Percentiles rank a stretch among this genome's conserved stretches.
Conservation (phyloP, 768 basidiomycete species). For the Trametes sanguinea region DNA sequence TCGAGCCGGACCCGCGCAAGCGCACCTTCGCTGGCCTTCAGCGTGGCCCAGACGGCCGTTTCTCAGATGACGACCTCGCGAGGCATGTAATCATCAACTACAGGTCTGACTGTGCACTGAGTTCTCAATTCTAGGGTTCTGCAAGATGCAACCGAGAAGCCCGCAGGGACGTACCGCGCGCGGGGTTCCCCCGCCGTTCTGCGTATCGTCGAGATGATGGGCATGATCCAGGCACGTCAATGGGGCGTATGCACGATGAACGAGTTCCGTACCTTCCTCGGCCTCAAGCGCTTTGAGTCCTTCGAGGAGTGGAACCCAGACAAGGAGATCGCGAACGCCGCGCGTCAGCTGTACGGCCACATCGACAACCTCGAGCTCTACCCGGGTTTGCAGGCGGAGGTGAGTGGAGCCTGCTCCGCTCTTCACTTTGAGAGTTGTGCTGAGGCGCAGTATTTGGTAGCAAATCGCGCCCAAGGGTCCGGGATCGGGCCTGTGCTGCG, state of each 20-base stretch:
- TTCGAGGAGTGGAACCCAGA: constrained; percentile 79
- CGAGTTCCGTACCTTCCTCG: constrained; percentile 72
- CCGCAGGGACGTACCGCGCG: constrained; percentile 50
- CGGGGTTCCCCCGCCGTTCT: constrained; percentile 49
- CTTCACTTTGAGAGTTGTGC: too few relatives aligned
- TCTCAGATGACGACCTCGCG: constrained; percentile 52
- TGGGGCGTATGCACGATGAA: constrained; percentile 59
- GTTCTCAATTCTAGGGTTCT: constrained; percentile 33
- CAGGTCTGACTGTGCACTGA: not conserved
- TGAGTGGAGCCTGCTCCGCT: not conserved
- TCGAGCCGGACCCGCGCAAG: constrained; percentile 27
- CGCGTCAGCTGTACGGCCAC: constrained; percentile 64
- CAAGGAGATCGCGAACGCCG: constrained; percentile 54
- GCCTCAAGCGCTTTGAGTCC: constrained; percentile 61
- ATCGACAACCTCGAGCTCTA: constrained; percentile 83
- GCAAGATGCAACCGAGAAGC: constrained; percentile 45
- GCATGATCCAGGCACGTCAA: constrained; percentile 51
- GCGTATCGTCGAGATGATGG: constrained; percentile 56
- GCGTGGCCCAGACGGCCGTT: constrained; percentile 43
- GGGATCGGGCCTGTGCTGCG: constrained; percentile 79
- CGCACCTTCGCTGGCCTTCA: constrained; percentile 36
- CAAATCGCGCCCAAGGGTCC: constrained; percentile 42
- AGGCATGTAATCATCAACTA: constrained; percentile 9
- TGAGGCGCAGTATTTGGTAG: not conserved
- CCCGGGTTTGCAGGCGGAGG: constrained; percentile 40